Conservation (phyloP, 805 yeast genomes). For the Kluyveromyces lactis region DNA sequence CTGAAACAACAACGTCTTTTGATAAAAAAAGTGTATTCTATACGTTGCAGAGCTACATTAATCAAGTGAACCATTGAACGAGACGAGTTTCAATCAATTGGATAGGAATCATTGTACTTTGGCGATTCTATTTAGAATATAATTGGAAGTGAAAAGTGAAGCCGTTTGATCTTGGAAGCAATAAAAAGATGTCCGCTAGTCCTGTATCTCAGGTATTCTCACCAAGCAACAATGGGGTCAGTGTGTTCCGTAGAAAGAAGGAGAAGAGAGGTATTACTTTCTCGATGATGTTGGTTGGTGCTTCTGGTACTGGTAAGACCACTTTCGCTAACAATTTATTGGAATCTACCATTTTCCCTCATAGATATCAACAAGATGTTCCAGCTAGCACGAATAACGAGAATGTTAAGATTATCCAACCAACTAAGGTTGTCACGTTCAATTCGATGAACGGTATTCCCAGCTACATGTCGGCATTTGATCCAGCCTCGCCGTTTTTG, state of each 20-base stretch:
- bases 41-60: no score
- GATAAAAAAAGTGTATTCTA: no score
- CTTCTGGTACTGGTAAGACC: slow-evolving; percentile 70
- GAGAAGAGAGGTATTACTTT: slow-evolving; percentile 66
- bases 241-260: slow-evolving; percentile 46
- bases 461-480: slow-evolving; percentile 51
- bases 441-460: slow-evolving; percentile 55
- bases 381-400: slow-evolving; percentile 14
- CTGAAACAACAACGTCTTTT: no score
- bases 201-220: neutral
- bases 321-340: slow-evolving; percentile 63
- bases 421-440: slow-evolving; percentile 40
- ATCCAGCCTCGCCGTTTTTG: slow-evolving; percentile 48
- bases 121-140: no score
- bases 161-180: no score
- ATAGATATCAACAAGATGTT: slow-evolving; percentile 40
- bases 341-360: slow-evolving; percentile 54
- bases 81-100: no score
- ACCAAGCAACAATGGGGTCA: neutral
- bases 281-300: slow-evolving; percentile 66
- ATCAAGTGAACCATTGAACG: no score
- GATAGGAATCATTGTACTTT: no score
- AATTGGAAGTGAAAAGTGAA: no score
- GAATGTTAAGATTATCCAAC: slow-evolving; percentile 21
- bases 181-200: neutral